Evolutionary conservation across 202 grass and related monocot genomes (phyloP), one percentile per base, ranked within the genome.

Genomic region (Carex arenaria): DNA sequence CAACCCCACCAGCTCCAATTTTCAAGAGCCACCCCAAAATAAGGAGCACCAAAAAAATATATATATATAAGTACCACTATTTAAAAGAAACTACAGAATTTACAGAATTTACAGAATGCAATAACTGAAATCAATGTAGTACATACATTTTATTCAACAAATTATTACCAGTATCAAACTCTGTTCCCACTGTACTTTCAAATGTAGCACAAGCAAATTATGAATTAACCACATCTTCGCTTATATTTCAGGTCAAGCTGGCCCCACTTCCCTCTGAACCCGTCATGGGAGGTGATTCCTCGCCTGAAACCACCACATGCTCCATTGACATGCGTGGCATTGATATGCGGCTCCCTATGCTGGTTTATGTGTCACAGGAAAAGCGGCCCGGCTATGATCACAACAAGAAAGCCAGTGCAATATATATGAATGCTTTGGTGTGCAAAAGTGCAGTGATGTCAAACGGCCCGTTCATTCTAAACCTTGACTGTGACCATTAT

Each of bases 401-500:
- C 86, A 93, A 99, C 93, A 95, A 95, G 85, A 99, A 99, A 83
- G 96, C 93, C 0, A 91, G 89, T 8, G 96, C 93, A 15, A 99
- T n/a, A n/a, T n/a, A n/a, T n/a, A n/a, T 95, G 96, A 99, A 99
- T 77, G 81, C 91, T 30, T 87, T 99, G 54, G 96, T 99, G 11
- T 70, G 96, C 52, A 89, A 89, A 7, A 93, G 91, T 64, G 93
- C 91, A 36, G 89, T 98, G 75, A 95, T 98, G 93, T 93, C 96
- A 1, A 98, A 98, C n/a, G 93, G 93, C 7, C 91, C 96, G 15
- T 98, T 98, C 83, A 92, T 98, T 60, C 91, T 98, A 32, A 98
- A 98, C 80, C 88, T 98, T 0, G 96, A 98, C 78, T 98, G 96
- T 55, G 93, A 98, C 81, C 96, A 98, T 87, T 98, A 95, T 72